Conservation (phyloP, 805 yeast species). For the Dipodascus geniculatus region DNA sequence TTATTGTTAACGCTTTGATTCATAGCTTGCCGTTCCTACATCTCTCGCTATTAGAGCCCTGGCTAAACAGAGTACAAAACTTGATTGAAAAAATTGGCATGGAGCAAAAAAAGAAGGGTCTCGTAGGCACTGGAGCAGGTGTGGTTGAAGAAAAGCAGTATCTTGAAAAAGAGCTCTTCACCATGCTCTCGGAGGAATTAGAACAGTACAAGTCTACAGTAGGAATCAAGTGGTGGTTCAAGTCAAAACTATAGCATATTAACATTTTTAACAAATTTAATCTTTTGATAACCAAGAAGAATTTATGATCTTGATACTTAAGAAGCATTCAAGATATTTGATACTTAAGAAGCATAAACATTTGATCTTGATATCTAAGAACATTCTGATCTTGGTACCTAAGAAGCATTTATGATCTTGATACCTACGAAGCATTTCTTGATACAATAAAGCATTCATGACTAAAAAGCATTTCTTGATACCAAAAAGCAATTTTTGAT, state of each 20-base stretch:
- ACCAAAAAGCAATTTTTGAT: no score
- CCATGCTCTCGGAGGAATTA: slow-evolving; percentile 42
- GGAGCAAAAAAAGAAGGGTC: neutral
- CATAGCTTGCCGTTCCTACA: slow-evolving; percentile 43
- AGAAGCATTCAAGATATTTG: no score
- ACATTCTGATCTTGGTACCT: no score
- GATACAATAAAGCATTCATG: no score
- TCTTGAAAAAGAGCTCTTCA: slow-evolving; percentile 38
- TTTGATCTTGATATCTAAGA: no score
- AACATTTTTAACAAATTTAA: neutral
- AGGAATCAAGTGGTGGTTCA: slow-evolving; percentile 57
- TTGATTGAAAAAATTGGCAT: slow-evolving; percentile 15
- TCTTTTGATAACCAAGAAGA: no score
- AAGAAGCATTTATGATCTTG: no score
- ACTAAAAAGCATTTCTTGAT: no score
- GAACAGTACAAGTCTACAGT: slow-evolving; percentile 44
- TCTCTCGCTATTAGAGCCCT: slow-evolving; percentile 28
- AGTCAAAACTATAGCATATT: slow-evolving; percentile 8
- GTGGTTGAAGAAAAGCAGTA: slow-evolving; percentile 27
- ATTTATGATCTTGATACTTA: no score
- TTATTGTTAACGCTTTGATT: slow-evolving; percentile 36
- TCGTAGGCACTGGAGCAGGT: slow-evolving; percentile 2
- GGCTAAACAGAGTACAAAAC: slow-evolving; percentile 37
- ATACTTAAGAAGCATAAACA: no score
- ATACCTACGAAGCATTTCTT: no score